phyloP scores from a whole-genome alignment of 2,329 filamentous ascomycete genomes.

The Aspergillus sclerotialis region DNA sequence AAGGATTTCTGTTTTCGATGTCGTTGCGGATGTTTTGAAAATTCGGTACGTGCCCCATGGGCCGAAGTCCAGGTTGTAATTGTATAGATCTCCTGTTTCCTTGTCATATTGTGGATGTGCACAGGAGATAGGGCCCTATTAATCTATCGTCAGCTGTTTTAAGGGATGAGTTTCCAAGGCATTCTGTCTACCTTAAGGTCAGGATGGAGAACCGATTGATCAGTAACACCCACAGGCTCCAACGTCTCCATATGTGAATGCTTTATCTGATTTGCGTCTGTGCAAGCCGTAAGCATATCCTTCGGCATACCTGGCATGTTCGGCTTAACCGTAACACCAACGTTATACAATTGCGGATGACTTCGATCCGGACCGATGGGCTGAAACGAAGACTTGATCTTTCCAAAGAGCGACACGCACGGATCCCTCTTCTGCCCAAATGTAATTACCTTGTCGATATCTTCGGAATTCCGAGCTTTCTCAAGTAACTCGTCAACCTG shows the following conservation, averaged over 20 bases:
- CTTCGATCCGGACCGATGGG: neutral
- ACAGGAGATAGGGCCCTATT: conserved; percentile 52
- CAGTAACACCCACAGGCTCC: conserved; percentile 57
- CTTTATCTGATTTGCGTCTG: conserved; percentile 40
- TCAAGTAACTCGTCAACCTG: conserved; percentile 58
- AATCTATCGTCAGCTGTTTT: neutral
- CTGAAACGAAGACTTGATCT: conserved; percentile 36
- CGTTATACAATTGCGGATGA: conserved; percentile 58
- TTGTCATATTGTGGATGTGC: conserved; percentile 66
- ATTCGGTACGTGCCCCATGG: conserved; percentile 55
- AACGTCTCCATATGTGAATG: conserved; percentile 46
- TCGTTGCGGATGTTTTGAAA: conserved; percentile 57
- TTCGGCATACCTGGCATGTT: conserved; percentile 49
- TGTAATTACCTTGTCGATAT: conserved; percentile 41
- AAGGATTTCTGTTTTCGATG: conserved; percentile 60
- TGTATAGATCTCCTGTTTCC: conserved; percentile 64
- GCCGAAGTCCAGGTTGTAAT: conserved; percentile 66
- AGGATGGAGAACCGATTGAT: conserved; percentile 56
- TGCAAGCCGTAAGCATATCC: conserved; percentile 49
- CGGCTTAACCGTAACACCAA: conserved; percentile 56
- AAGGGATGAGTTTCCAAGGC: neutral
- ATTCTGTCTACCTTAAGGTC: conserved; percentile 45
- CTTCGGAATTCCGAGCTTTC: conserved; percentile 49
- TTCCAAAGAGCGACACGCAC: conserved; percentile 65
- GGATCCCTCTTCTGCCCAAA: conserved; percentile 68